Conservation (phyloP, 148 eudicot species). For the Polygonum aviculare region DNA sequence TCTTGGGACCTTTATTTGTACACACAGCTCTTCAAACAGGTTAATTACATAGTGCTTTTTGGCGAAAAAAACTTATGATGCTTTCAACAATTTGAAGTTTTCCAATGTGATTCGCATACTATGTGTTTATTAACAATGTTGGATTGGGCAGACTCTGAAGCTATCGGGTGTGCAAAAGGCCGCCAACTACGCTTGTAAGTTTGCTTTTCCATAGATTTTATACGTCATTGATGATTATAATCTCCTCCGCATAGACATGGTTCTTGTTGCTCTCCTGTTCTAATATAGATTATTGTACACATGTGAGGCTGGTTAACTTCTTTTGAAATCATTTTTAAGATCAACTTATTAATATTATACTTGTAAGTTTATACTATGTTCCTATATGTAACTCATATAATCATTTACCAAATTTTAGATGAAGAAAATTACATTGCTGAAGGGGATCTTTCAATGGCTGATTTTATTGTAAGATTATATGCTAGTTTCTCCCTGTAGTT, state of each 20-base stretch:
- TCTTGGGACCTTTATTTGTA: slow-evolving; percentile 94
- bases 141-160: slow-evolving; percentile 53
- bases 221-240: slow-evolving; percentile 4
- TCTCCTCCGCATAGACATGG: background rate
- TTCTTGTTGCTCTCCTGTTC: background rate
- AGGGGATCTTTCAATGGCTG: background rate
- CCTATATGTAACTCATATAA: background rate
- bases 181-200: slow-evolving; percentile 98
- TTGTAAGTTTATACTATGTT: background rate
- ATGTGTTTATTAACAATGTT: background rate
- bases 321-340: background rate
- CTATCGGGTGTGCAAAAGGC: slow-evolving; percentile 62
- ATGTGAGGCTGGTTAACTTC: background rate
- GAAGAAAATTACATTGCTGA: background rate
- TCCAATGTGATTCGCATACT: background rate
- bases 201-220: background rate
- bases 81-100: background rate
- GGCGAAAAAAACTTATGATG: background rate
- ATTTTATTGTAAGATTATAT: background rate
- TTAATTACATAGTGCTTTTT: slow-evolving; percentile 11
- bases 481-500: background rate
- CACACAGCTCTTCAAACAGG: slow-evolving; percentile 99
- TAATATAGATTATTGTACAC: background rate
- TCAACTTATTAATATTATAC: background rate
- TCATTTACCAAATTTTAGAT: background rate